phyloP scores from a whole-genome alignment of 768 basidiomycete species.

The Rhodosporidiobolus odoratus region DNA sequence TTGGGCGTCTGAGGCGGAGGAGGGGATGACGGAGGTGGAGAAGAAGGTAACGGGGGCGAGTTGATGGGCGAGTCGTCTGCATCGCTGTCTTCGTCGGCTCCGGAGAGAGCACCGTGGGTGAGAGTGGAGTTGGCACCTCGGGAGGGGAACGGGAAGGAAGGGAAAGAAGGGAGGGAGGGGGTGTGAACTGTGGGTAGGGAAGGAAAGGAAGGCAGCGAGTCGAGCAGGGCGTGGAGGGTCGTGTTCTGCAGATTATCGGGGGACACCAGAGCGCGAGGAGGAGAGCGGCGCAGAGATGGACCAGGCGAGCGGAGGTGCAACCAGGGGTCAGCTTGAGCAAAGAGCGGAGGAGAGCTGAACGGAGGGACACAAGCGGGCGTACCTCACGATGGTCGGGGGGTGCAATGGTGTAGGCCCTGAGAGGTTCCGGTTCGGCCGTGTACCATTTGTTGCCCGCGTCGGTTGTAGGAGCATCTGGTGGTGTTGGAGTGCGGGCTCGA shows the following conservation, averaged over 20 bases:
- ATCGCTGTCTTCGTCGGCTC: conserved; percentile 9
- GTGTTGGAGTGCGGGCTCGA: no score
- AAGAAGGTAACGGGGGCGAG: no score
- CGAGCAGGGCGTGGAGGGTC: conserved; percentile 18
- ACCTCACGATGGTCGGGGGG: conserved; percentile 25
- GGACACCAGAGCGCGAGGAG: not conserved
- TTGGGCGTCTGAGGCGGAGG: no score
- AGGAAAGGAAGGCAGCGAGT: conserved; percentile 22
- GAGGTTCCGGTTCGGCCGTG: not conserved
- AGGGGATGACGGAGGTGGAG: no score
- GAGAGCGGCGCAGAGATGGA: not conserved
- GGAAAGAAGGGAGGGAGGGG: conserved; percentile 10
- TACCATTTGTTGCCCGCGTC: not conserved
- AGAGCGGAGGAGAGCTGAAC: not conserved
- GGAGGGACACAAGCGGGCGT: not conserved
- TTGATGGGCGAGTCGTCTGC: conserved; percentile 1
- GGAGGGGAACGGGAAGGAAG: not conserved
- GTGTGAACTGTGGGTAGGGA: conserved; percentile 18
- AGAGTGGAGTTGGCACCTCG: not conserved
- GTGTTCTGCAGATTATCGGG: conserved; percentile 15
- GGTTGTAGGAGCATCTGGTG: not conserved
- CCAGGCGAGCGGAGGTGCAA: not conserved
- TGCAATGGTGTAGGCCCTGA: conserved; percentile 18
- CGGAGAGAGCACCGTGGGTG: not conserved
- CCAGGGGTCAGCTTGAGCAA: not conserved